phyloP scores from a whole-genome alignment of 2,329 filamentous ascomycete genomes.

The Scorias spongiosa region DNA sequence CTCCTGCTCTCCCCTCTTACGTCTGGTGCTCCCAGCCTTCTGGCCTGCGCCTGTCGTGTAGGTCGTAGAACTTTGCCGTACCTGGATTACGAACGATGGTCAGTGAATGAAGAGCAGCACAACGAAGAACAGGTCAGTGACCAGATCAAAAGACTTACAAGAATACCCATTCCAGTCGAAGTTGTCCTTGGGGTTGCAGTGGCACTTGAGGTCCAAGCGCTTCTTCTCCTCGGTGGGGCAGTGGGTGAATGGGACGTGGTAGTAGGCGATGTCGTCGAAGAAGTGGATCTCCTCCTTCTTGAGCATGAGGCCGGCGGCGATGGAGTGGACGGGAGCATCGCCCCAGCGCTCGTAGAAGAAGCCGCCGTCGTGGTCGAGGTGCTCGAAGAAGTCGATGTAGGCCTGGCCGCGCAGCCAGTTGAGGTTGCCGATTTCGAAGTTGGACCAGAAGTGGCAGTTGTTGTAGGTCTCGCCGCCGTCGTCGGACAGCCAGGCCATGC shows the following conservation, averaged over 20 bases:
- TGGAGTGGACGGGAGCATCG: conserved; percentile 95
- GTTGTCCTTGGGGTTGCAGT: conserved; percentile 91
- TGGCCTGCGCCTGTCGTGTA: conserved; percentile 69
- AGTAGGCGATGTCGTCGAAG: conserved; percentile 98
- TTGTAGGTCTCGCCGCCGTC: conserved; percentile 89
- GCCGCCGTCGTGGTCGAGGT: conserved; percentile 76
- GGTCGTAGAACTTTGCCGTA: conserved; percentile 72
- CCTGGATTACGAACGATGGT: conserved; percentile 32
- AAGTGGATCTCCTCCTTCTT: conserved; percentile 94
- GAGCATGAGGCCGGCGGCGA: conserved; percentile 73
- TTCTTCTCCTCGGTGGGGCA: conserved; percentile 84
- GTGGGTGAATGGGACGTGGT: conserved; percentile 94
- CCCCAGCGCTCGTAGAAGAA: conserved; percentile 99
- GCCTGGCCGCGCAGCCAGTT: conserved; percentile 82
- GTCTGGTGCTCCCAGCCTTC: conserved; percentile 56
- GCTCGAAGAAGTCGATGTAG: conserved; percentile 82
- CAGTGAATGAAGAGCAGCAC: no score
- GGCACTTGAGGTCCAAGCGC: conserved; percentile 72
- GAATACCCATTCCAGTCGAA: conserved; percentile 99
- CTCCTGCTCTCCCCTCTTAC: conserved; percentile 7
- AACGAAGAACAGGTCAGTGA: conserved; percentile 1
- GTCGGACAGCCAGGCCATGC: conserved; percentile 80
- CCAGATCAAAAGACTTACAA: conserved; percentile 45
- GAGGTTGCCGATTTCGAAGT: conserved; percentile 92
- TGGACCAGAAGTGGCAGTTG: conserved; percentile 98